Evolutionary conservation across 345 rosid genomes (phyloP).

Genomic region (Bruguiera gymnorhiza): DNA sequence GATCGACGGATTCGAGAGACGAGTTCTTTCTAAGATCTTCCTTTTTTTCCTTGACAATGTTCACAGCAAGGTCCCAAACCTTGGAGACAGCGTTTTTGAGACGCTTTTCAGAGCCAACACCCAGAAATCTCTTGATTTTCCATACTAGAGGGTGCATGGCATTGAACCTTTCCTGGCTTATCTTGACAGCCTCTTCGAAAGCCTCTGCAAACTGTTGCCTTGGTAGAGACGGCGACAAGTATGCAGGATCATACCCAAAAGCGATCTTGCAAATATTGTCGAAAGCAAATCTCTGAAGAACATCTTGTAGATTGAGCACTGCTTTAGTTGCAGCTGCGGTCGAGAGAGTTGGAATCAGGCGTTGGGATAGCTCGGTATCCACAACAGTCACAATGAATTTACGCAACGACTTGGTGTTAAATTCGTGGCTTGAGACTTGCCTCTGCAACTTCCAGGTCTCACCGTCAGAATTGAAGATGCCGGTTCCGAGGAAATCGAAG

Average conservation of each 20-base stretch:
- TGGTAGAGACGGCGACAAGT: conserved; percentile 41
- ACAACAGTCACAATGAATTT: conserved; percentile 58
- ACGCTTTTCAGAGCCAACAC: conserved; percentile 46
- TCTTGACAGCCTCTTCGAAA: conserved; percentile 42
- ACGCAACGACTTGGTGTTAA: conserved; percentile 64
- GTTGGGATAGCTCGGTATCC: conserved; percentile 46
- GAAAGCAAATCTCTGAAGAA: conserved; percentile 62
- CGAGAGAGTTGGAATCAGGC: conserved; percentile 55
- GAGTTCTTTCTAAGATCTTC: conserved; percentile 19
- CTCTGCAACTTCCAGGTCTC: conserved; percentile 68
- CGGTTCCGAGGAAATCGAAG: conserved; percentile 62
- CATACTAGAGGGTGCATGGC: conserved; percentile 30
- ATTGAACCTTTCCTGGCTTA: conserved; percentile 36
- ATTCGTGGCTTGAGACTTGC: conserved; percentile 68
- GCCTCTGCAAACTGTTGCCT: conserved; percentile 32
- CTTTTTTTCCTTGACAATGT: conserved; percentile 48
- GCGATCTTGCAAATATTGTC: conserved; percentile 73
- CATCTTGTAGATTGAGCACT: conserved; percentile 50
- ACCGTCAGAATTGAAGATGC: conserved; percentile 68
- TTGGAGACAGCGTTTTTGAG: conserved; percentile 32
- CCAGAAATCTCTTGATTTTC: conserved; percentile 43
- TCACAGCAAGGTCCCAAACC: conserved; percentile 47
- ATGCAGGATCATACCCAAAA: conserved; percentile 62
- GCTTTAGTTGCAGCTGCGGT: conserved; percentile 27
- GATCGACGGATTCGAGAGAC: conserved; percentile 38